Percentiles rank a stretch among this genome's conserved stretches.
Conservation (phyloP, 1,139 yeast species). For the Blastobotrys petasosporus region DNA sequence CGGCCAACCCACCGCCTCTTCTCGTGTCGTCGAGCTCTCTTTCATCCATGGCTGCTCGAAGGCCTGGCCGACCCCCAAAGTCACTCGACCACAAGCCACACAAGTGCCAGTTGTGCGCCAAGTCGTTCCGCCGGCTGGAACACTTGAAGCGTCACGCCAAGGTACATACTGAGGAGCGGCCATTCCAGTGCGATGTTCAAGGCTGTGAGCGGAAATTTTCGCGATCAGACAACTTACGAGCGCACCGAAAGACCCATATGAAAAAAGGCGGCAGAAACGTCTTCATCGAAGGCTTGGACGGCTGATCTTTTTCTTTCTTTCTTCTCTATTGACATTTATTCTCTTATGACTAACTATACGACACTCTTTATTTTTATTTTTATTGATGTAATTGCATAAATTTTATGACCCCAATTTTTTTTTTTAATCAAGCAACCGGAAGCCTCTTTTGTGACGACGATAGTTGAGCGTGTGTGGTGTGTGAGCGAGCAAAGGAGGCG, state of each 20-base stretch:
- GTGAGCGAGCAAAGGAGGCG: no score
- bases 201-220: constrained; percentile 70
- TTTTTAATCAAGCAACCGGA: not conserved
- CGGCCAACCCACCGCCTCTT: constrained; percentile 1
- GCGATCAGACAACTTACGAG: constrained; percentile 71
- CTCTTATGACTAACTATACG: not conserved
- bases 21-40: not conserved
- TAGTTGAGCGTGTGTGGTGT: no score
- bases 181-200: constrained; percentile 62
- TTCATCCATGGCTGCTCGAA: constrained; percentile 6
- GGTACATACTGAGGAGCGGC: constrained; percentile 84
- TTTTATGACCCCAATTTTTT: not conserved
- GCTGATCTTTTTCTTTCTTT: not conserved
- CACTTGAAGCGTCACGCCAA: constrained; percentile 88
- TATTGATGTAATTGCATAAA: not conserved
- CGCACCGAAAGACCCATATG: constrained; percentile 72
- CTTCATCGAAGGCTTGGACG: constrained; percentile 34
- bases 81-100: constrained; percentile 30
- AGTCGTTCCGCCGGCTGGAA: constrained; percentile 87
- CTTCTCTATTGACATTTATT: not conserved
- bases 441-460: no score
- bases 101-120: constrained; percentile 49
- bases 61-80: constrained; percentile 15
- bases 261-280: constrained; percentile 41
- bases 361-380: constrained; percentile 7